Percentiles rank a stretch among this genome's conserved stretches.
These are phyloP conservation scores for Panicum miliaceum DNA, from an alignment of 176 grass and related monocot species.

Conservation along the genomic window DNA sequence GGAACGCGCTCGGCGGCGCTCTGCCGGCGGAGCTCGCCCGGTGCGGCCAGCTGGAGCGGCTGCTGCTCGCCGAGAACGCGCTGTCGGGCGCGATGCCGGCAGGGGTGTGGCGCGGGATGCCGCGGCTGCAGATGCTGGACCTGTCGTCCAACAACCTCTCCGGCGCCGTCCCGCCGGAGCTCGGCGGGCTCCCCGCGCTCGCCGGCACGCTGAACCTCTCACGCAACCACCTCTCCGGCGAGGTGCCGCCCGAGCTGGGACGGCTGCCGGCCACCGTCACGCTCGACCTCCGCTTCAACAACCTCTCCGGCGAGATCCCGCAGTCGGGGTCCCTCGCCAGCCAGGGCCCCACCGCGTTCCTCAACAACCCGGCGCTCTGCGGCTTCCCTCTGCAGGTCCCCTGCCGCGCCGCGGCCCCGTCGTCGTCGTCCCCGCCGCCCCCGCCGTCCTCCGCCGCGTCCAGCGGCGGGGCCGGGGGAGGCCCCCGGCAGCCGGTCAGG, in stretches of 20 bases:
- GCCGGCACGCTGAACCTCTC: slow-evolving; percentile 78
- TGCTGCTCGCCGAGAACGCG: slow-evolving; percentile 47
- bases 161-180: slow-evolving; percentile 59
- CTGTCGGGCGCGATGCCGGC: slow-evolving; percentile 54
- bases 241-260: slow-evolving; percentile 60
- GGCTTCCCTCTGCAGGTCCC: slow-evolving; percentile 87
- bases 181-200: slow-evolving; percentile 63
- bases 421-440: background rate
- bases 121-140: slow-evolving; percentile 68
- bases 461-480: background rate
- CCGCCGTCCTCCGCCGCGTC: background rate
- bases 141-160: slow-evolving; percentile 68
- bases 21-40: slow-evolving; percentile 46
- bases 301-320: slow-evolving; percentile 91
- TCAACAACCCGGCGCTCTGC: slow-evolving; percentile 74
- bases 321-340: slow-evolving; percentile 70
- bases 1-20: slow-evolving; percentile 53
- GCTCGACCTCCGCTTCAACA: slow-evolving; percentile 85
- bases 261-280: slow-evolving; percentile 68
- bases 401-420: slow-evolving; percentile 50
- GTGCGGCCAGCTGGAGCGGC: slow-evolving; percentile 65
- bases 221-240: slow-evolving; percentile 63
- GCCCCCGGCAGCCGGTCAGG: slow-evolving; percentile 41
- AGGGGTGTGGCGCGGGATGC: slow-evolving; percentile 59
- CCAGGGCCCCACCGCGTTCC: slow-evolving; percentile 81